phyloP scores from a whole-genome alignment of 164 flowering plant genomes.

The Euptelea pleiosperma region DNA sequence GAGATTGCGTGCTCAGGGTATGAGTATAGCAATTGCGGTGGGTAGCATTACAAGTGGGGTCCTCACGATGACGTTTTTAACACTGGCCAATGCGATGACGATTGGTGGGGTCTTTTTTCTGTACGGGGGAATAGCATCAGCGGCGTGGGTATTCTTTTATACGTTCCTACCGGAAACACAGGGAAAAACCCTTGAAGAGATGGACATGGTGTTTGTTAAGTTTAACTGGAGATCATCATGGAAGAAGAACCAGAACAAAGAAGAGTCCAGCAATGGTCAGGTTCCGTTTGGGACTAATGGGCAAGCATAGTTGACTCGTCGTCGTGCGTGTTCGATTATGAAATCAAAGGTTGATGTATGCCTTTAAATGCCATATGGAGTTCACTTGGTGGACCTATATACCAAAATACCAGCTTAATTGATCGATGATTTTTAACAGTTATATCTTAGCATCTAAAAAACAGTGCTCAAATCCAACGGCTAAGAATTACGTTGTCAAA shows the following conservation, averaged over 20 bases:
- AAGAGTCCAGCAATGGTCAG: constrained; percentile 1
- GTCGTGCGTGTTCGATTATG: too few species aligned
- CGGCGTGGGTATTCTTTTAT: constrained; percentile 18
- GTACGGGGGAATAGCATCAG: constrained; percentile 9
- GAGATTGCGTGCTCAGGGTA: constrained; percentile 13
- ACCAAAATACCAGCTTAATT: too few species aligned
- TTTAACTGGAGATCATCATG: background rate
- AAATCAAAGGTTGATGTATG: too few species aligned
- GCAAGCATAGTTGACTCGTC: background rate
- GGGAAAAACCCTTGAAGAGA: constrained; percentile 18
- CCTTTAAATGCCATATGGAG: too few species aligned
- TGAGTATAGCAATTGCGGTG: constrained; percentile 16
- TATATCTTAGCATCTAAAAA: too few species aligned
- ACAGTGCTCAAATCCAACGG: too few species aligned
- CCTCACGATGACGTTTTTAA: constrained; percentile 12
- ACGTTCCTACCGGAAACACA: constrained; percentile 17
- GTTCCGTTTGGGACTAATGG: constrained; percentile 14
- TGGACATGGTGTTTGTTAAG: constrained; percentile 8
- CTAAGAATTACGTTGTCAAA: too few species aligned
- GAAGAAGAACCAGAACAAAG: background rate
- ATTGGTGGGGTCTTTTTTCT: constrained; percentile 21
- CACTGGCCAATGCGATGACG: constrained; percentile 11
- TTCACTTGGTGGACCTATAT: too few species aligned
- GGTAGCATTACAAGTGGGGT: constrained; percentile 14
- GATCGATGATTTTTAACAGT: too few species aligned